These are phyloP conservation scores for Cladophialophora exuberans DNA, from an alignment of 2,329 filamentous ascomycete species.

Conservation along the genomic window DNA sequence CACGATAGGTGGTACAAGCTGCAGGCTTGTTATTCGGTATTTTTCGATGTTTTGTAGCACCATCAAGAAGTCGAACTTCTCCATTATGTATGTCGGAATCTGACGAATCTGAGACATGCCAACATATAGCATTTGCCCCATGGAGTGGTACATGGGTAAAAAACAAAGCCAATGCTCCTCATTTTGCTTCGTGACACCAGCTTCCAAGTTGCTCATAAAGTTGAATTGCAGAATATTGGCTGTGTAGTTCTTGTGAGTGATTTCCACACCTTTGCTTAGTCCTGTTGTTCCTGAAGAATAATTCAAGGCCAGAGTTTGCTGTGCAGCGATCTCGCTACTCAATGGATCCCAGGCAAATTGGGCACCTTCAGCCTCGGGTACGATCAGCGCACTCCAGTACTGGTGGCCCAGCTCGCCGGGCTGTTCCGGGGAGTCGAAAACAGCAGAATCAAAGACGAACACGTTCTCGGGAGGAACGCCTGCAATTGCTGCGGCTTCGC, in stretches of 20 bases:
- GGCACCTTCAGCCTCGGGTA: conserved; percentile 38
- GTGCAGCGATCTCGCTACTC: conserved; percentile 36
- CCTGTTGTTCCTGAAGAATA: conserved; percentile 58
- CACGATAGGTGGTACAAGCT: conserved; percentile 52
- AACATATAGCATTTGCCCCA: not conserved
- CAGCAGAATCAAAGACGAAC: not conserved
- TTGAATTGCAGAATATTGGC: conserved; percentile 44
- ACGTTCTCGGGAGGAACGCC: not conserved
- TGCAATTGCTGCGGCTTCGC: not conserved
- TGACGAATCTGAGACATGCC: conserved; percentile 65
- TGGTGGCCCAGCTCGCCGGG: not conserved
- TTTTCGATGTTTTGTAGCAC: conserved; percentile 43
- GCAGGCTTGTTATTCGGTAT: conserved; percentile 54
- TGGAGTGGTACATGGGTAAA: conserved; percentile 18
- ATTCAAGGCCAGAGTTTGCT: conserved; percentile 51
- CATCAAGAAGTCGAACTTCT: conserved; percentile 41
- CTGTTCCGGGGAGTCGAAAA: not conserved
- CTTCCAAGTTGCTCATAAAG: not conserved
- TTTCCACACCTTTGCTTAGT: conserved; percentile 55
- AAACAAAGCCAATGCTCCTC: not conserved
- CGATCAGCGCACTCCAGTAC: conserved; percentile 34
- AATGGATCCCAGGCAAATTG: conserved; percentile 40
- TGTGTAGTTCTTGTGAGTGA: conserved; percentile 54
- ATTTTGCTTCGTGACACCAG: not conserved
- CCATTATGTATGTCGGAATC: conserved; percentile 62